Evolutionary conservation across 83 land plant genomes (phyloP).

Genomic region (Isoetes engelmannii): DNA sequence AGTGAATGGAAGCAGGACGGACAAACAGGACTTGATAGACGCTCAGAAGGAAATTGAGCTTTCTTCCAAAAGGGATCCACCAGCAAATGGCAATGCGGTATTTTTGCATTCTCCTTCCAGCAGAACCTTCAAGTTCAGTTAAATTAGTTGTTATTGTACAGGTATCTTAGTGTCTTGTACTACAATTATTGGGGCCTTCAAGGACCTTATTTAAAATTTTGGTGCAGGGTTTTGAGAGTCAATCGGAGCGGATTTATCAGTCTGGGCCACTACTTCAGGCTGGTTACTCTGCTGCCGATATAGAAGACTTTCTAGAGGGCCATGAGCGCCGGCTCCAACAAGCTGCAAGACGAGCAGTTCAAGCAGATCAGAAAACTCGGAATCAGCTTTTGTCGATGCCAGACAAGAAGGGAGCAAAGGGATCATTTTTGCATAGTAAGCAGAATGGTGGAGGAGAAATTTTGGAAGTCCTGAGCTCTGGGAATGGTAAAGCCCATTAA

Average conservation of each 20-base stretch:
- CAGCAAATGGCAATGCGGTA: neutral
- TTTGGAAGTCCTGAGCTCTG: too few species aligned
- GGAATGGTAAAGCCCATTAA: too few species aligned
- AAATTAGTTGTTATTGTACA: neutral
- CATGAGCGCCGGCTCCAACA: constrained; percentile 14
- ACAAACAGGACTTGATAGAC: neutral
- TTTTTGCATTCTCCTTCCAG: neutral
- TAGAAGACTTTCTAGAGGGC: constrained; percentile 14
- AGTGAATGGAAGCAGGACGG: neutral
- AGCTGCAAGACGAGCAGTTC: constrained; percentile 7
- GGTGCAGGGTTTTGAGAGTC: constrained; percentile 7
- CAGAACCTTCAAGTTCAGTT: neutral
- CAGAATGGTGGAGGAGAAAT: too few species aligned
- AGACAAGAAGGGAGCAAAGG: too few species aligned
- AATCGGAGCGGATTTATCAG: constrained; percentile 4
- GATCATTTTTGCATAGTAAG: too few species aligned
- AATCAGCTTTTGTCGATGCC: neutral
- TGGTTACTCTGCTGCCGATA: constrained; percentile 2
- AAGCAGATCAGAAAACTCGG: constrained; percentile 5
- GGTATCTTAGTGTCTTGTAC: neutral
- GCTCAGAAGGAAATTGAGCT: neutral
- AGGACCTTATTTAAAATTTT: neutral
- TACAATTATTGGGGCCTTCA: neutral
- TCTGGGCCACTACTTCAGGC: constrained; percentile 10
- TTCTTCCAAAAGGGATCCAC: neutral